Conservation (phyloP, 2,329 filamentous ascomycete species). For the Fusarium sp. region DNA sequence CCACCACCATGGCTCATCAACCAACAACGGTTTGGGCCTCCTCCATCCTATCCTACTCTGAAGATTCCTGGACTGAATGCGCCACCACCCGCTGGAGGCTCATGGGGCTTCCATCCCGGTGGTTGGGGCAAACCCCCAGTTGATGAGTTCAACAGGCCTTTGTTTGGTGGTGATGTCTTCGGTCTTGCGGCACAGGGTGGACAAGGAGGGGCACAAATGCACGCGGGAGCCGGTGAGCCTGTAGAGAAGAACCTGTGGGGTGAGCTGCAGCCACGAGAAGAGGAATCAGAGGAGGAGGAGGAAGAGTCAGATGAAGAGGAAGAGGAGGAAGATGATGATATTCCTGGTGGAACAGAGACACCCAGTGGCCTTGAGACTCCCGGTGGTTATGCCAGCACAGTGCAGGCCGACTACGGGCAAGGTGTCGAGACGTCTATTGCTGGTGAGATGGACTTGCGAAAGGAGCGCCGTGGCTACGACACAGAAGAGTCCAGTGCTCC, state of each 20-base stretch:
- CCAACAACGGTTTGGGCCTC: slow-evolving; percentile 91
- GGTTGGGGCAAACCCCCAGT: slow-evolving; percentile 96
- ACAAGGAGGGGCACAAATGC: slow-evolving; percentile 47
- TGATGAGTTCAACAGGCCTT: slow-evolving; percentile 89
- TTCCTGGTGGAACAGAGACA: slow-evolving; percentile 74
- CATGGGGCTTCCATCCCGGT: slow-evolving; percentile 95
- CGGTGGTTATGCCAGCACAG: slow-evolving; percentile 80
- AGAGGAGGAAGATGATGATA: slow-evolving; percentile 69
- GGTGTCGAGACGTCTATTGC: slow-evolving; percentile 76
- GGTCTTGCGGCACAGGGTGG: slow-evolving; percentile 69
- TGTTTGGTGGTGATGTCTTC: slow-evolving; percentile 96
- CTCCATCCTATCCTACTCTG: slow-evolving; percentile 93
- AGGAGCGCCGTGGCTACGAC: slow-evolving; percentile 82
- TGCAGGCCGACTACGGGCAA: slow-evolving; percentile 82
- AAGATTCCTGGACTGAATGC: slow-evolving; percentile 96
- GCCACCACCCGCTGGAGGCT: slow-evolving; percentile 85
- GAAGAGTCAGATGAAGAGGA: slow-evolving; percentile 78
- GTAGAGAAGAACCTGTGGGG: slow-evolving; percentile 93
- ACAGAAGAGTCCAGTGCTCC: slow-evolving; percentile 82
- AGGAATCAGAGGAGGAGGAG: slow-evolving; percentile 78
- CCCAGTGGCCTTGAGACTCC: slow-evolving; percentile 83
- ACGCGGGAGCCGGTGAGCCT: slow-evolving; percentile 70
- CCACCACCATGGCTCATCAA: slow-evolving; percentile 98
- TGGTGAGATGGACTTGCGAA: slow-evolving; percentile 91
- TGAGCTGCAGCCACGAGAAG: slow-evolving; percentile 82